A percentile compares a stretch with the other conserved stretches of the same genome.
phyloP scores from a whole-genome alignment of 768 basidiomycete species.

The Exsudoporus frostii region DNA sequence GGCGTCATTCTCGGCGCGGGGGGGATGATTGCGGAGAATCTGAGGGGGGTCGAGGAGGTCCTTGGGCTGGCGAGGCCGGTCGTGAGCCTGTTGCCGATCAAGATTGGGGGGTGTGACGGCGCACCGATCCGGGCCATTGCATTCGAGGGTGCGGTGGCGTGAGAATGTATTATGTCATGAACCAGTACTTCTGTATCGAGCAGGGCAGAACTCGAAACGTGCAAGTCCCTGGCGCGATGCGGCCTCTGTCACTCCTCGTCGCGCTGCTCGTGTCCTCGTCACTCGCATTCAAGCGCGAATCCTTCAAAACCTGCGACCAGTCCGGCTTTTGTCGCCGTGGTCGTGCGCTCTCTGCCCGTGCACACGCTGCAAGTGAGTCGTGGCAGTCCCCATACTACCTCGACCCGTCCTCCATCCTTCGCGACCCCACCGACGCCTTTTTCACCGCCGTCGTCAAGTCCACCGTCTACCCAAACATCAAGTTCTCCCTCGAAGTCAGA shows the following conservation, averaged over 20 bases:
- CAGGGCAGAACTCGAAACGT: no score
- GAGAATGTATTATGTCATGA: slow-evolving; percentile 14
- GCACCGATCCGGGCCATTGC: slow-evolving; percentile 67
- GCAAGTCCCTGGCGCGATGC: slow-evolving; percentile 7
- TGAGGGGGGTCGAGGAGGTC: slow-evolving; percentile 52
- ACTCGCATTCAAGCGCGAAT: slow-evolving; percentile 68
- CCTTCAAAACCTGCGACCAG: slow-evolving; percentile 96
- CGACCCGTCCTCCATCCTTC: slow-evolving; percentile 51
- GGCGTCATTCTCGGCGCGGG: slow-evolving; percentile 55
- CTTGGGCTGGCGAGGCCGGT: slow-evolving; percentile 33
- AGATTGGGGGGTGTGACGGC: slow-evolving; percentile 56
- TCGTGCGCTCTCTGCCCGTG: slow-evolving; percentile 76
- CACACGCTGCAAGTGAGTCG: slow-evolving; percentile 48
- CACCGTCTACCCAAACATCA: slow-evolving; percentile 77
- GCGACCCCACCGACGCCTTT: slow-evolving; percentile 48
- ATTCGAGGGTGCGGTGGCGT: slow-evolving; percentile 10
- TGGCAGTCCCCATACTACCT: slow-evolving; percentile 92
- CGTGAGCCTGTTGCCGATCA: slow-evolving; percentile 57
- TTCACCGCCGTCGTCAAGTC: slow-evolving; percentile 80
- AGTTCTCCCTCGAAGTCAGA: slow-evolving; percentile 77
- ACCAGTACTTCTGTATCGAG: neutral
- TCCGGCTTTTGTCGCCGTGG: slow-evolving; percentile 93
- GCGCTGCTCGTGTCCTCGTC: slow-evolving; percentile 31
- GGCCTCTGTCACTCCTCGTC: slow-evolving; percentile 28
- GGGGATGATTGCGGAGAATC: slow-evolving; percentile 65